Percentiles rank a stretch among this genome's conserved stretches.
These are phyloP conservation scores for Omphalotus olearius DNA, from an alignment of 1,284 basidiomycete genomes.

Conservation along the genomic window DNA sequence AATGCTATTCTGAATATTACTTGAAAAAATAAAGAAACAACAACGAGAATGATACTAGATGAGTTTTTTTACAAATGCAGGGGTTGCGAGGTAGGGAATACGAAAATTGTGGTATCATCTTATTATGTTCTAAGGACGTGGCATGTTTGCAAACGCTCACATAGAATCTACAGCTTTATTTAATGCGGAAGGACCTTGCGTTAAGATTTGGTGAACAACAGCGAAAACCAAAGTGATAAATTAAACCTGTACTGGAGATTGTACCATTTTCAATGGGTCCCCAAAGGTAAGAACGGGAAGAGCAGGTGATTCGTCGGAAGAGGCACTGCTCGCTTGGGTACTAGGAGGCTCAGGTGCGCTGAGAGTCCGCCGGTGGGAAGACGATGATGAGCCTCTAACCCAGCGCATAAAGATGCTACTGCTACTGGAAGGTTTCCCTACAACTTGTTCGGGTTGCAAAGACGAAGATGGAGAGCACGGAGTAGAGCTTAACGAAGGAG, in stretches of 20 bases:
- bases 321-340: slow-evolving; percentile 13
- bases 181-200: no score
- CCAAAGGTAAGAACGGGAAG: slow-evolving; percentile 17
- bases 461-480: slow-evolving; percentile 26
- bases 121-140: neutral
- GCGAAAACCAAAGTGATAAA: slow-evolving; percentile 24
- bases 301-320: slow-evolving; percentile 9
- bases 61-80: neutral
- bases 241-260: slow-evolving; percentile 8
- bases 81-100: neutral
- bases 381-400: slow-evolving; percentile 43
- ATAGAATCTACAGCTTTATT: no score
- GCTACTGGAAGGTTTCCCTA: slow-evolving; percentile 25
- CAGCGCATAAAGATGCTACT: slow-evolving; percentile 39
- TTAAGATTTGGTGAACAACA: slow-evolving; percentile 17
- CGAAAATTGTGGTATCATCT: neutral
- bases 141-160: no score
- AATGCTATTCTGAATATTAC: neutral
- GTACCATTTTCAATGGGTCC: slow-evolving; percentile 16
- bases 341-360: slow-evolving; percentile 41
- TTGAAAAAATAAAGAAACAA: neutral
- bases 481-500: slow-evolving; percentile 17
- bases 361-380: slow-evolving; percentile 43
- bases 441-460: slow-evolving; percentile 9
- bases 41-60: neutral